Evolutionary conservation across 108 stramenopile genomes (phyloP).

Genomic region (Pelagomonas calceolata): DNA sequence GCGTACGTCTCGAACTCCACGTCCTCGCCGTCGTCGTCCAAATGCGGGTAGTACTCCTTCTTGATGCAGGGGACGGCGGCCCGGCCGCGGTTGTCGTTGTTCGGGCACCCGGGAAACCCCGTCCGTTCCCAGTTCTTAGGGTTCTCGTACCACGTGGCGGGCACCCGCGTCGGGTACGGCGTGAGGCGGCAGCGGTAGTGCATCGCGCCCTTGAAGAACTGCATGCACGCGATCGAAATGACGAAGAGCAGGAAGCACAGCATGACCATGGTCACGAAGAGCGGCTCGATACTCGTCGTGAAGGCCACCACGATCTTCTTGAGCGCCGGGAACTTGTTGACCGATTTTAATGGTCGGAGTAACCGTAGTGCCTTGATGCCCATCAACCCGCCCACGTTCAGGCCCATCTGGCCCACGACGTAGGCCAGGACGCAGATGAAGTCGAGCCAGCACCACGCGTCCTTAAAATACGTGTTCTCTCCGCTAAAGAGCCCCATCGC

Average conservation of each 20-base stretch:
- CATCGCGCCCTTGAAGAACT: neutral
- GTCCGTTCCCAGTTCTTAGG: too few relatives aligned
- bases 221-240: constrained; percentile 1
- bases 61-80: neutral
- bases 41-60: neutral
- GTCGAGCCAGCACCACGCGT: constrained; percentile 19
- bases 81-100: neutral
- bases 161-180: constrained; percentile 5
- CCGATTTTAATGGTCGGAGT: neutral
- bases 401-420: too few relatives aligned
- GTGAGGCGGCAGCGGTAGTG: constrained; percentile 11
- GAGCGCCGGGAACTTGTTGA: neutral
- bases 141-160: neutral
- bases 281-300: neutral
- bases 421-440: neutral
- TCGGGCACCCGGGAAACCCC: too few relatives aligned
- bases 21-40: too few relatives aligned
- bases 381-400: neutral
- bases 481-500: constrained; percentile 35
- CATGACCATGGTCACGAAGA: neutral
- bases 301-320: neutral
- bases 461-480: constrained; percentile 30
- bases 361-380: neutral
- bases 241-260: neutral
- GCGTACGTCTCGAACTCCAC: neutral